These are phyloP conservation scores for Blastomyces silverae DNA, from an alignment of 2,329 filamentous ascomycete genomes.

Conservation along the genomic window DNA sequence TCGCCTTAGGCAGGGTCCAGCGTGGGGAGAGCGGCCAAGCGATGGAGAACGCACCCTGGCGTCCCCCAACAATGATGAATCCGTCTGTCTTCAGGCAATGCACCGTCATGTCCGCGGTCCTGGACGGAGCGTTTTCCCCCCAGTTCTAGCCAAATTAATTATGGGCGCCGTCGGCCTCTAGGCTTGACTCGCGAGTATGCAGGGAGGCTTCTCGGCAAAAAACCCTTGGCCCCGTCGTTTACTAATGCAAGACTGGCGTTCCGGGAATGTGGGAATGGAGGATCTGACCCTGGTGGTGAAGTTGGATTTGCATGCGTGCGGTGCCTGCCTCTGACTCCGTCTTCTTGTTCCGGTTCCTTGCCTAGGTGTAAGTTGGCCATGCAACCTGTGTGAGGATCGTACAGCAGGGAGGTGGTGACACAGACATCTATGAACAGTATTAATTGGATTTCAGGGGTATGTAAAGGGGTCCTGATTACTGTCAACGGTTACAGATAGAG, in stretches of 20 bases:
- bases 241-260: background rate
- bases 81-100: background rate
- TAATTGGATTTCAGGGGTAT: background rate
- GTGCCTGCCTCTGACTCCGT: background rate
- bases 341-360: background rate
- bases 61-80: background rate
- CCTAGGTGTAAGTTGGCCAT: background rate
- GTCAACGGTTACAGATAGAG: background rate
- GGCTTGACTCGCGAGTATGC: background rate
- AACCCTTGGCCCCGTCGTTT: background rate
- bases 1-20: too few species aligned
- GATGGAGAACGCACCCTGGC: background rate
- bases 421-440: background rate
- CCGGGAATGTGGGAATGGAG: background rate
- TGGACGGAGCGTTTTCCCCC: background rate
- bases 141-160: background rate
- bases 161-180: background rate
- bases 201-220: background rate
- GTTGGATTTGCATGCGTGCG: background rate
- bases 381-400: background rate
- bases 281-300: background rate
- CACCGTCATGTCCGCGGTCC: background rate
- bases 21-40: too few species aligned
- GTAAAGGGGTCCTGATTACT: background rate
- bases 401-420: background rate